Evolutionary conservation across 768 basidiomycete genomes (phyloP).

Genomic region (Hydnum rufescens): DNA sequence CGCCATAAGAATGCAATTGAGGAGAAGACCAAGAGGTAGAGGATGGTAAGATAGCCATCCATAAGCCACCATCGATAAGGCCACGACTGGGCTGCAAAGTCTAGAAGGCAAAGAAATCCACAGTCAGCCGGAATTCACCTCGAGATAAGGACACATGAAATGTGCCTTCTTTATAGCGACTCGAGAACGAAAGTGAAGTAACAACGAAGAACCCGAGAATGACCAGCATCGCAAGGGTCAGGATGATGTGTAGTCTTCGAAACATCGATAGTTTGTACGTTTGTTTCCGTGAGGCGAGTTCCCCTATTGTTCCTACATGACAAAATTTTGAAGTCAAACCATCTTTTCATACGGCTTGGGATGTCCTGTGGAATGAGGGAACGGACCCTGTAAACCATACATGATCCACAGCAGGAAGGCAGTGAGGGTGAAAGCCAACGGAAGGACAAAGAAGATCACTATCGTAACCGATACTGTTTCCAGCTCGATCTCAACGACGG

Average conservation of each 20-base stretch:
- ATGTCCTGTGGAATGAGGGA: slow-evolving; percentile 6
- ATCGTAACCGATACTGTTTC: slow-evolving; percentile 76
- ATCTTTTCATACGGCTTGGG: neutral
- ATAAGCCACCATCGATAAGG: slow-evolving; percentile 85
- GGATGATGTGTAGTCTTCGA: slow-evolving; percentile 62
- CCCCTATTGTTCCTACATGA: slow-evolving; percentile 57
- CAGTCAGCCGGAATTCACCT: neutral
- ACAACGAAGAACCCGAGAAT: slow-evolving; percentile 84
- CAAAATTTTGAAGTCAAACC: neutral
- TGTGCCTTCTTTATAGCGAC: slow-evolving; percentile 73
- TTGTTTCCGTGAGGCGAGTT: slow-evolving; percentile 72
- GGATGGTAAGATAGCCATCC: slow-evolving; percentile 81
- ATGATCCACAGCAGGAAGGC: slow-evolving; percentile 93
- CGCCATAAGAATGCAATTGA: slow-evolving; percentile 84
- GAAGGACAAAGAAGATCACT: slow-evolving; percentile 78
- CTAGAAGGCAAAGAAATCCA: slow-evolving; percentile 20
- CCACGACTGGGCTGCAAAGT: slow-evolving; percentile 87
- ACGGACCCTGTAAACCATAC: slow-evolving; percentile 55
- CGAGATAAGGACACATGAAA: neutral
- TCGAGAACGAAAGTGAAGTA: slow-evolving; percentile 79
- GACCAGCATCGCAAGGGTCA: slow-evolving; percentile 60
- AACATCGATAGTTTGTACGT: slow-evolving; percentile 81
- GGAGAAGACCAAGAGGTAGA: slow-evolving; percentile 67
- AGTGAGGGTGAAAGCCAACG: slow-evolving; percentile 87
- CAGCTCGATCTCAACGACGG: slow-evolving; percentile 81